A percentile compares a stretch with the other conserved stretches of the same genome.
Conservation (phyloP, 2,329 filamentous ascomycete species). For the Acrocalymma vagum region DNA sequence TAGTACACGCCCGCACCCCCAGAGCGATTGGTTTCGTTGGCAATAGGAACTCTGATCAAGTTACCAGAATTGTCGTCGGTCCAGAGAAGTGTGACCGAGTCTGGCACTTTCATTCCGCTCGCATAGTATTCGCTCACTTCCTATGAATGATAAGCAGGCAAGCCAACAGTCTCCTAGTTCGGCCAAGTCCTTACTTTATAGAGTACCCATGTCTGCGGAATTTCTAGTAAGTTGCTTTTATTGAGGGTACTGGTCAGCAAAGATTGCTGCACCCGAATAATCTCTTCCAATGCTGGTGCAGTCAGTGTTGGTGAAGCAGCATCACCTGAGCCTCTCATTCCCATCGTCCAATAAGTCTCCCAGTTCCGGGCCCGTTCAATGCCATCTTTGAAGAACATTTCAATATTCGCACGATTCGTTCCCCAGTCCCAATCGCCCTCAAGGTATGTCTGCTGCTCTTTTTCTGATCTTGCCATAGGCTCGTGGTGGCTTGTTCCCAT, state of each 20-base stretch:
- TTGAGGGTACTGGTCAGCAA: slow-evolving; percentile 1
- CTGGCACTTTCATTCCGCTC: slow-evolving; percentile 3
- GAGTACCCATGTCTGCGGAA: too few relatives aligned
- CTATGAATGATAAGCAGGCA: background rate
- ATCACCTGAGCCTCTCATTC: slow-evolving; percentile 23
- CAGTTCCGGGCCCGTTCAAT: slow-evolving; percentile 10
- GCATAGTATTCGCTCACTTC: slow-evolving; percentile 14
- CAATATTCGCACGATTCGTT: slow-evolving; percentile 20
- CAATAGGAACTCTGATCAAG: slow-evolving; percentile 8
- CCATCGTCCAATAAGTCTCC: slow-evolving; percentile 21
- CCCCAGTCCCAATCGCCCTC: slow-evolving; percentile 21
- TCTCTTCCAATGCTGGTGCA: slow-evolving; percentile 6
- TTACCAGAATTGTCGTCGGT: slow-evolving; percentile 16
- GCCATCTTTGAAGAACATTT: slow-evolving; percentile 20
- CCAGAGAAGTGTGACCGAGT: slow-evolving; percentile 12
- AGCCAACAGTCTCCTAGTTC: too few relatives aligned
- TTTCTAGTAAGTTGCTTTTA: background rate
- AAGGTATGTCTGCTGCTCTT: slow-evolving; percentile 64
- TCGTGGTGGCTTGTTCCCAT: slow-evolving; percentile 23
- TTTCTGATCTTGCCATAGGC: slow-evolving; percentile 23
- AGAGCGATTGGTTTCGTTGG: slow-evolving; percentile 6
- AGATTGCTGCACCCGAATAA: slow-evolving; percentile 1
- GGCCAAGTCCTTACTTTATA: too few relatives aligned
- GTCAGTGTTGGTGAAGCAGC: slow-evolving; percentile 3
- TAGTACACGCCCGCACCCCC: slow-evolving; percentile 13